These are phyloP conservation scores for Plantago lanceolata DNA, from an alignment of 305 asterid genomes.

Conservation along the genomic window DNA sequence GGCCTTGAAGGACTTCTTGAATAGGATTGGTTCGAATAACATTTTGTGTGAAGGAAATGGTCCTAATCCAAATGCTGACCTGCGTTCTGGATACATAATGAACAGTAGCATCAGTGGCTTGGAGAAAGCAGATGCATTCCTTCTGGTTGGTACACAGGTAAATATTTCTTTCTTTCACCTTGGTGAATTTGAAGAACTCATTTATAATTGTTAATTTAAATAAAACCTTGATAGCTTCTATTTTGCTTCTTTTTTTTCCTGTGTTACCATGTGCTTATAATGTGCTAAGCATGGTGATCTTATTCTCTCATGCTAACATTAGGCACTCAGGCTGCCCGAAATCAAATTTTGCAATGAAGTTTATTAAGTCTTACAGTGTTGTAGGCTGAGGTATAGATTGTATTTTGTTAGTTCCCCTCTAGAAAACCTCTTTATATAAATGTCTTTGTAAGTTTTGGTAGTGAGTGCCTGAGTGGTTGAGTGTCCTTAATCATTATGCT, in stretches of 20 bases:
- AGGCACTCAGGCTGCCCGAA: no score
- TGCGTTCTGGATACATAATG: conserved; percentile 94
- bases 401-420: no score
- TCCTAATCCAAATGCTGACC: conserved; percentile 68
- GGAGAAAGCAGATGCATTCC: conserved; percentile 94
- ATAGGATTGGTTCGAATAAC: conserved; percentile 85
- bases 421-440: no score
- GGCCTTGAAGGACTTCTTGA: conserved; percentile 65
- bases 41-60: conserved; percentile 97
- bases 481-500: no score
- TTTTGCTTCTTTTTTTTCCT: not conserved
- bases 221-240: not conserved
- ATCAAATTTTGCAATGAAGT: no score
- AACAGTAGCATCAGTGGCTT: conserved; percentile 82
- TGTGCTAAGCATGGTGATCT: no score
- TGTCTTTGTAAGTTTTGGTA: no score
- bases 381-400: no score
- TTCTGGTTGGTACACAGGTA: conserved; percentile 98
- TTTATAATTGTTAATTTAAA: not conserved
- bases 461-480: no score
- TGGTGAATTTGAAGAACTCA: conserved; percentile 8
- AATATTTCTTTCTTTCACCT: conserved; percentile 16
- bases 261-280: no score
- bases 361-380: no score
- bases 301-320: no score